Percentiles rank a stretch among this genome's conserved stretches.
phyloP scores from a whole-genome alignment of 2,329 filamentous ascomycete genomes.

The Diaporthe longicolla region DNA sequence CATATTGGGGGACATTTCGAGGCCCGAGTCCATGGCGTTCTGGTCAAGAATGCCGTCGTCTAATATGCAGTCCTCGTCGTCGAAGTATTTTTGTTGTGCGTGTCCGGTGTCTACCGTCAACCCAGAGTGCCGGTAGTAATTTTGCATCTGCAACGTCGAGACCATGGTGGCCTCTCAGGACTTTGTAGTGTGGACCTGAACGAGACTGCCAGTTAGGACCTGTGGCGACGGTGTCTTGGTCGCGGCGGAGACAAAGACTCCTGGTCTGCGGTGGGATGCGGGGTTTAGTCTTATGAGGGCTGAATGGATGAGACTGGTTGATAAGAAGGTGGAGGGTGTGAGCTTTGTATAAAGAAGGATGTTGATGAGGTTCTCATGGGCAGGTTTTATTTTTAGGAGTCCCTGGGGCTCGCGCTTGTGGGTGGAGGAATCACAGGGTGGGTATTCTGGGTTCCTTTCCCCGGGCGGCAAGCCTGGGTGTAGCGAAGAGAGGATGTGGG shows the following conservation, averaged over 20 bases:
- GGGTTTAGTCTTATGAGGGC: conserved; percentile 36
- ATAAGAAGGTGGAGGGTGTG: conserved; percentile 35
- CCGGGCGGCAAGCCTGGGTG: conserved; percentile 1
- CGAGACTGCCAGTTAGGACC: conserved; percentile 27
- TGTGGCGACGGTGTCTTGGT: conserved; percentile 23
- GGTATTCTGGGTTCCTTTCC: conserved; percentile 7
- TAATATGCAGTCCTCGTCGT: conserved; percentile 72
- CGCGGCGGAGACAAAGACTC: conserved; percentile 25
- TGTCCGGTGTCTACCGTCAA: conserved; percentile 68
- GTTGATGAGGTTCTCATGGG: conserved; percentile 30
- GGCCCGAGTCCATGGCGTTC: conserved; percentile 70
- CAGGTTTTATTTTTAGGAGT: conserved; percentile 43
- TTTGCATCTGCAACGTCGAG: conserved; percentile 65
- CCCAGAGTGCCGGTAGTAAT: conserved; percentile 64
- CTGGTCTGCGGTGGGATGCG: conserved; percentile 28
- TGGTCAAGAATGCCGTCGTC: conserved; percentile 74
- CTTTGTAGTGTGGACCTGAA: neutral
- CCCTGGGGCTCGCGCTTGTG: conserved; percentile 10
- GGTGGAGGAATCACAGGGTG: conserved; percentile 27
- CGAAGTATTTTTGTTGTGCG: conserved; percentile 68
- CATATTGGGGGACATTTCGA: conserved; percentile 76
- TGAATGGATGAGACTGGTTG: conserved; percentile 38
- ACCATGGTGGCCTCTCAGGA: conserved; percentile 58
- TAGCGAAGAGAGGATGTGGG: conserved; percentile 17
- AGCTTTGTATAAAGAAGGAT: conserved; percentile 18